These are phyloP conservation scores for Panicum hallii DNA, from an alignment of 202 grass and related monocot genomes.

Conservation along the genomic window DNA sequence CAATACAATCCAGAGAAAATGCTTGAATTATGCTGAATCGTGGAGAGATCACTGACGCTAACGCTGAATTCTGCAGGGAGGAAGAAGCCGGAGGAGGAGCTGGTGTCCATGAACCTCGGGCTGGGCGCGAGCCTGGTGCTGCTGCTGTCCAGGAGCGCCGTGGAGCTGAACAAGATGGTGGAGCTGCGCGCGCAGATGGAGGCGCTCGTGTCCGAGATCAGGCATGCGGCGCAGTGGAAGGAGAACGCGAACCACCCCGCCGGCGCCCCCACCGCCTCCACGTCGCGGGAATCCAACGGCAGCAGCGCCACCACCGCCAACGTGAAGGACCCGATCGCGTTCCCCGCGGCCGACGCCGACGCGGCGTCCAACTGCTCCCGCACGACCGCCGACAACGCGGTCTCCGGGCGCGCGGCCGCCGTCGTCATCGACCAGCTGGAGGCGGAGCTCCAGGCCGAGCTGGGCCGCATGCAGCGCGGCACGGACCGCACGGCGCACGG, in stretches of 20 bases:
- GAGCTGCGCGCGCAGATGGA: slow-evolving; percentile 84
- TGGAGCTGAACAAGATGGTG: slow-evolving; percentile 89
- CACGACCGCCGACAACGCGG: slow-evolving; percentile 1
- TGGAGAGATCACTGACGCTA: background rate
- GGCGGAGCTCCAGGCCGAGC: slow-evolving; percentile 76
- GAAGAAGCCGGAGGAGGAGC: slow-evolving; percentile 80
- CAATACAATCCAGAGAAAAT: background rate
- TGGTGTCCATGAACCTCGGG: slow-evolving; percentile 71
- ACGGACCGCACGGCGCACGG: background rate
- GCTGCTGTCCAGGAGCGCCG: slow-evolving; percentile 76
- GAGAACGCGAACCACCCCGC: background rate
- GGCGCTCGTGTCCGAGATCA: slow-evolving; percentile 68
- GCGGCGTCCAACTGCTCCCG: slow-evolving; percentile 50
- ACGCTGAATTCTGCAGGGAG: slow-evolving; percentile 48
- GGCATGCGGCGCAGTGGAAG: slow-evolving; percentile 58
- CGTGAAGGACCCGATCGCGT: slow-evolving; percentile 57
- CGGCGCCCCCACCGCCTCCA: background rate
- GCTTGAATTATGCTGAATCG: background rate
- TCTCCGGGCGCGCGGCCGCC: slow-evolving; percentile 1
- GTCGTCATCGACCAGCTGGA: slow-evolving; percentile 66
- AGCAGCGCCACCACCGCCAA: slow-evolving; percentile 24
- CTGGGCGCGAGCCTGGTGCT: slow-evolving; percentile 79
- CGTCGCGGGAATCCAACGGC: slow-evolving; percentile 46
- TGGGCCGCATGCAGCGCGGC: slow-evolving; percentile 51
- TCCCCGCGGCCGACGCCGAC: slow-evolving; percentile 34